Evolutionary conservation across 768 basidiomycete genomes (phyloP).

Genomic region (Strobilomyces dryophilus): DNA sequence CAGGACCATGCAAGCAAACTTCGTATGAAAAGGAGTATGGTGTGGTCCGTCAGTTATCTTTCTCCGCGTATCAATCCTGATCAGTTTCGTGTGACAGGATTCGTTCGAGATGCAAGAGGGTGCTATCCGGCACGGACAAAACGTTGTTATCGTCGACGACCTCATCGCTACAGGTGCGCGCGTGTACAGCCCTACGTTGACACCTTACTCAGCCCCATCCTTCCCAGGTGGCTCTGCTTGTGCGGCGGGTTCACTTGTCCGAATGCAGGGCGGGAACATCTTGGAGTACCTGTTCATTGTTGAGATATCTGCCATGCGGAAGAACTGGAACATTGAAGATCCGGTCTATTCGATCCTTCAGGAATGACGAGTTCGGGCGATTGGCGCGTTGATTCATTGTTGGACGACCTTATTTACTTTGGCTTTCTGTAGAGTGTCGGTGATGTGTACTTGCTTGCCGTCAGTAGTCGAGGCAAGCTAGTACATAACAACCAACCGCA

Average conservation of each 20-base stretch:
- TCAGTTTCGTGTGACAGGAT: conserved; percentile 49
- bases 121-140: conserved; percentile 78
- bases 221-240: conserved; percentile 82
- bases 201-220: conserved; percentile 4
- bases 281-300: conserved; percentile 95
- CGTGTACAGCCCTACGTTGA: neutral
- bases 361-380: conserved; percentile 34
- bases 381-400: conserved; percentile 12
- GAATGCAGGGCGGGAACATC: conserved; percentile 76
- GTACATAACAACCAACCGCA: neutral
- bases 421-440: neutral
- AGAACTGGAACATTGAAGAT: conserved; percentile 66
- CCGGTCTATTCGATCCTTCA: conserved; percentile 88
- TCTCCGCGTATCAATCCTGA: conserved; percentile 1
- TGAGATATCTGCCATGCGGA: conserved; percentile 70
- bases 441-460: neutral
- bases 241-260: conserved; percentile 87
- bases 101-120: conserved; percentile 94
- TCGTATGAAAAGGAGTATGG: conserved; percentile 94
- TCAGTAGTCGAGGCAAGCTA: neutral
- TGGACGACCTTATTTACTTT: conserved; percentile 1
- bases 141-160: conserved; percentile 88
- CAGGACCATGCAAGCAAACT: conserved; percentile 71
- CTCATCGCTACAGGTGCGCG: conserved; percentile 87
- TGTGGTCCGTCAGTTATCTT: conserved; percentile 42